These are phyloP conservation scores for Apiospora arundinis DNA, from an alignment of 2,329 filamentous ascomycete genomes.

Conservation along the genomic window DNA sequence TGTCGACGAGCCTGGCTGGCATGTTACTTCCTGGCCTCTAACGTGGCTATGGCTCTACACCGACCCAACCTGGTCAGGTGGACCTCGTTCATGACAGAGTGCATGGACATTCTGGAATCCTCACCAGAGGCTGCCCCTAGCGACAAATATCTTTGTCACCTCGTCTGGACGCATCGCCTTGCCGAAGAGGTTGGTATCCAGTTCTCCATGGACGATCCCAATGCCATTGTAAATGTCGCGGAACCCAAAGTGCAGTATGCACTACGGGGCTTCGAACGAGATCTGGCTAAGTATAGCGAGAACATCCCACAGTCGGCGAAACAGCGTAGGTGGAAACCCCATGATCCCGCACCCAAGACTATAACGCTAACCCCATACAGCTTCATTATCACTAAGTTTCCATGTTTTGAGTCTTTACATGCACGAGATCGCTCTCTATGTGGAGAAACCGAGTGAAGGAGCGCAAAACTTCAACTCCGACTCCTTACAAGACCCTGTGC, in stretches of 20 bases:
- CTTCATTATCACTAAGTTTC: conserved; percentile 68
- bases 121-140: conserved; percentile 61
- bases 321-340: conserved; percentile 55
- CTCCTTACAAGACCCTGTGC: conserved; percentile 49
- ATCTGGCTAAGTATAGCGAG: conserved; percentile 65
- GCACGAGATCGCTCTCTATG: conserved; percentile 76
- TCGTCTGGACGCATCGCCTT: conserved; percentile 66
- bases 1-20: conserved; percentile 64
- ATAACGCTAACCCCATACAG: conserved; percentile 44
- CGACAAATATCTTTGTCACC: conserved; percentile 63
- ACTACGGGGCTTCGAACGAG: conserved; percentile 68
- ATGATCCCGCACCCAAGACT: conserved; percentile 3
- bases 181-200: conserved; percentile 72
- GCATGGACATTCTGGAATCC: conserved; percentile 59
- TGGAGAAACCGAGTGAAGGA: conserved; percentile 64
- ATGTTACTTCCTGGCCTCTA: conserved; percentile 64
- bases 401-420: conserved; percentile 73
- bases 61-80: conserved; percentile 66
- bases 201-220: conserved; percentile 71
- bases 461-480: conserved; percentile 53
- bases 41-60: conserved; percentile 66
- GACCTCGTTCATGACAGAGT: conserved; percentile 66
- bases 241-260: conserved; percentile 70
- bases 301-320: conserved; percentile 59
- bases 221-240: conserved; percentile 58